phyloP scores from a whole-genome alignment of 106 monocot genomes.

The Posidonia australis region DNA sequence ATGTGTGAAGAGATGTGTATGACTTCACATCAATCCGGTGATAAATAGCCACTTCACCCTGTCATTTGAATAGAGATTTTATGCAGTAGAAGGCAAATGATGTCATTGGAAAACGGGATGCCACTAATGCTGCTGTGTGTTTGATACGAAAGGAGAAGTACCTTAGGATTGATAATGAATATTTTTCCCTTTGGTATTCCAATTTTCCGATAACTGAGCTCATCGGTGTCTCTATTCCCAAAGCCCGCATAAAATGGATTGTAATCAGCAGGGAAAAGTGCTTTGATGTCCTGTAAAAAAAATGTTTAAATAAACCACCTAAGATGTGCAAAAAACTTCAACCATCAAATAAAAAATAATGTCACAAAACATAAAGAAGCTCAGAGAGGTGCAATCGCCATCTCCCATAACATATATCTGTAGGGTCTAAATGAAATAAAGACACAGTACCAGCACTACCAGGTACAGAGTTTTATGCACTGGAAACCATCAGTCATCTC shows the following conservation, averaged over 20 bases:
- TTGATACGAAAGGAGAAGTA: slow-evolving; percentile 8
- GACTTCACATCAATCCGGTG: slow-evolving; percentile 70
- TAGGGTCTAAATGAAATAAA: too few relatives aligned
- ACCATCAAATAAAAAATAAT: neutral
- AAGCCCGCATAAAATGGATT: slow-evolving; percentile 99
- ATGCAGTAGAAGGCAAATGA: neutral
- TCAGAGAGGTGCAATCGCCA: too few relatives aligned
- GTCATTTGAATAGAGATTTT: neutral
- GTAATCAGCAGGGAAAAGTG: slow-evolving; percentile 90
- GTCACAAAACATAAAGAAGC: neutral
- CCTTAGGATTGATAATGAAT: slow-evolving; percentile 96
- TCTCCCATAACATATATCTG: too few relatives aligned
- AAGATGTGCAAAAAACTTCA: neutral
- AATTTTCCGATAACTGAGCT: slow-evolving; percentile 81
- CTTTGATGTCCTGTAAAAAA: slow-evolving; percentile 74
- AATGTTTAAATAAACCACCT: neutral
- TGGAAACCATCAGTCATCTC: too few relatives aligned
- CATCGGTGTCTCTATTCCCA: slow-evolving; percentile 98
- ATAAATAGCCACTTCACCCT: slow-evolving; percentile 94
- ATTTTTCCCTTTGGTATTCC: slow-evolving; percentile 95
- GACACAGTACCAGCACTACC: too few relatives aligned
- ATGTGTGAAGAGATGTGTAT: slow-evolving; percentile 80
- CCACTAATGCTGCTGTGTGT: neutral
- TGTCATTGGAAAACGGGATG: neutral
- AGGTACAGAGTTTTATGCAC: too few relatives aligned